phyloP scores from a whole-genome alignment of 1,139 yeast species.

The Geotrichum fermentans region DNA sequence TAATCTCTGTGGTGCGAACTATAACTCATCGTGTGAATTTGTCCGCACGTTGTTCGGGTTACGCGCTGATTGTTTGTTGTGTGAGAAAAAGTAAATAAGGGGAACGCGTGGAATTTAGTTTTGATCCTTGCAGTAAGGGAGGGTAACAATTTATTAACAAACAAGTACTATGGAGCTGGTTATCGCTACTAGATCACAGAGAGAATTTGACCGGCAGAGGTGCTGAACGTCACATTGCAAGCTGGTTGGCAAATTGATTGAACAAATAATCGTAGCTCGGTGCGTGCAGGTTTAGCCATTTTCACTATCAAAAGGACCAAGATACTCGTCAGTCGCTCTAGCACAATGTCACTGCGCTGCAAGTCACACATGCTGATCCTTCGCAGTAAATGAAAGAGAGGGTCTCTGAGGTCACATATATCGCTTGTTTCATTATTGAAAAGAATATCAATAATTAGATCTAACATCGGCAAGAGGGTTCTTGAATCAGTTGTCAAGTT shows the following conservation, averaged over 20 bases:
- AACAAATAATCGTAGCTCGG: not conserved
- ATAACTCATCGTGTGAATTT: not conserved
- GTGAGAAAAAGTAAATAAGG: not conserved
- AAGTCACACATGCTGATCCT: not conserved
- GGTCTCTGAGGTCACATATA: not conserved
- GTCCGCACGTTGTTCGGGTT: not conserved
- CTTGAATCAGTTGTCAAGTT: not conserved
- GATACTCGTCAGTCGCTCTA: not conserved
- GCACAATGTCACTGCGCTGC: not conserved
- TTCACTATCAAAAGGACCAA: slow-evolving; percentile 1
- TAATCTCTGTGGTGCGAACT: not conserved
- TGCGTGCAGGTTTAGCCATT: not conserved
- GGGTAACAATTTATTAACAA: not conserved
- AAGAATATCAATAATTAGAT: slow-evolving; percentile 6
- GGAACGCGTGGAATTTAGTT: not conserved
- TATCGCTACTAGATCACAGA: not conserved
- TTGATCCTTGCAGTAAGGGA: not conserved
- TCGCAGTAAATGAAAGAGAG: not conserved
- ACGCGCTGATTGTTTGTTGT: not conserved
- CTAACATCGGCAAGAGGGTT: not conserved
- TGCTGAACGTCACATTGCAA: not conserved
- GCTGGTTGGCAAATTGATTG: not conserved
- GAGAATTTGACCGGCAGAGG: not conserved
- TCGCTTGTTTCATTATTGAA: not conserved
- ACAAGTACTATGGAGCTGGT: not conserved